Evolutionary conservation across 257 asterid species (phyloP), one percentile per base, ranked within the genome.

Genomic region (Nicotiana attenuata): DNA sequence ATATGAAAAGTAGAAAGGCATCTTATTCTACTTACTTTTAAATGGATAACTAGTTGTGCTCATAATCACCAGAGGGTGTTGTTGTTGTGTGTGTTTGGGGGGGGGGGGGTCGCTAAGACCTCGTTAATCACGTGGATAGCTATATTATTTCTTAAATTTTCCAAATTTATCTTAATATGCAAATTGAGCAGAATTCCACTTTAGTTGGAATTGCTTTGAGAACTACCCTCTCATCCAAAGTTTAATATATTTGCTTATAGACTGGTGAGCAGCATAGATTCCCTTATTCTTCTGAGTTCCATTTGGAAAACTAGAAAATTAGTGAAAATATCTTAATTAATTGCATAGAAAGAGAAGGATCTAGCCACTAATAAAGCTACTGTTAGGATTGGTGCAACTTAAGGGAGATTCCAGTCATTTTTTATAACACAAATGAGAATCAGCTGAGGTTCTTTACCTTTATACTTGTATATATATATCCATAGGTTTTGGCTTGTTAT

Each of bases 241-340:
- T 69, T 31, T 11, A 5, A 5, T 20, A 20, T 69, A 38, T 38
- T 38, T 69, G 33, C 57, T 69, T 20, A 26, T 41, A 41, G 33
- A 41, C 13, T 38, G 38, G 22, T 6, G 4, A 22, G 20, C 78
- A 71, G 22, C 60, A 24, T 47, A 22, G 55, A 71, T 71, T 45
- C 60, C 57, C 22, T 71, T 41, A 69, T 41, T 71, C 57, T 69
- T 69, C 77, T 41, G n/a, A 69, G 77, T 71, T 45, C 33, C 78
- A 71, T 71, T 41, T 69, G 78, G 78, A 20, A 14, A 71, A 14
- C 10, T 22, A 71, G 60, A 71, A 67, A 71, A 22, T 52, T 13
- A 13, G 60, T 13, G 35, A 71, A 45, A 45, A 71, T 10, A 41
- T 45, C 78, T 20, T 20, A 71, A 31, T 31, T 31, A 31, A 31